Conservation (phyloP, 148 eudicot genomes). For the Pharnaceum exiguum region DNA sequence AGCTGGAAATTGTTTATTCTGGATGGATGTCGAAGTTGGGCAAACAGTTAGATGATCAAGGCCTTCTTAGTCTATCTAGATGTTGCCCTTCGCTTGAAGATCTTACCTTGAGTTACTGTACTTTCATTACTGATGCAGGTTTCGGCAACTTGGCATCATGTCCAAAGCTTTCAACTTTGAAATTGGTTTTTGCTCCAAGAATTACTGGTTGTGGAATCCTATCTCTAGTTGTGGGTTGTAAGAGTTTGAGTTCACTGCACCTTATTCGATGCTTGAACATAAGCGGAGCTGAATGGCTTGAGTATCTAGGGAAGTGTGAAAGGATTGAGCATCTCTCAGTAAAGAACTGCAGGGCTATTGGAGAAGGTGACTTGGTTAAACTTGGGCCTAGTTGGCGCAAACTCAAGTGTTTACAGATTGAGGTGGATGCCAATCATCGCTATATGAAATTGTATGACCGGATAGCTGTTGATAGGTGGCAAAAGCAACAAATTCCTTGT, state of each 20-base stretch:
- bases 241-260: slow-evolving; percentile 48
- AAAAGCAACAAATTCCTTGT: slow-evolving; percentile 61
- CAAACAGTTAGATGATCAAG: slow-evolving; percentile 75
- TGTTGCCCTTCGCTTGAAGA: slow-evolving; percentile 51
- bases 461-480: slow-evolving; percentile 70
- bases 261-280: slow-evolving; percentile 69
- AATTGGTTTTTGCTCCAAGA: slow-evolving; percentile 68
- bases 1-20: slow-evolving; percentile 64
- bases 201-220: slow-evolving; percentile 82
- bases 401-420: slow-evolving; percentile 57
- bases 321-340: slow-evolving; percentile 59
- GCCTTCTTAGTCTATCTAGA: slow-evolving; percentile 54
- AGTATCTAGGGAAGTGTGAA: slow-evolving; percentile 69
- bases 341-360: slow-evolving; percentile 78
- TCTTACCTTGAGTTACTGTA: slow-evolving; percentile 84
- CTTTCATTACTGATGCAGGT: slow-evolving; percentile 77
- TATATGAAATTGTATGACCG: slow-evolving; percentile 81
- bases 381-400: slow-evolving; percentile 70
- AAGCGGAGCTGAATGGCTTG: slow-evolving; percentile 77
- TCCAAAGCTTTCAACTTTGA: slow-evolving; percentile 67
- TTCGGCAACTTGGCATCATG: slow-evolving; percentile 60
- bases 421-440: slow-evolving; percentile 79
- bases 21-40: slow-evolving; percentile 95
- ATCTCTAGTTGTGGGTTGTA: slow-evolving; percentile 72
- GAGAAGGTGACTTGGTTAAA: slow-evolving; percentile 80